phyloP scores from a whole-genome alignment of 306 rosid genomes.

The Cucumis cinereus region DNA sequence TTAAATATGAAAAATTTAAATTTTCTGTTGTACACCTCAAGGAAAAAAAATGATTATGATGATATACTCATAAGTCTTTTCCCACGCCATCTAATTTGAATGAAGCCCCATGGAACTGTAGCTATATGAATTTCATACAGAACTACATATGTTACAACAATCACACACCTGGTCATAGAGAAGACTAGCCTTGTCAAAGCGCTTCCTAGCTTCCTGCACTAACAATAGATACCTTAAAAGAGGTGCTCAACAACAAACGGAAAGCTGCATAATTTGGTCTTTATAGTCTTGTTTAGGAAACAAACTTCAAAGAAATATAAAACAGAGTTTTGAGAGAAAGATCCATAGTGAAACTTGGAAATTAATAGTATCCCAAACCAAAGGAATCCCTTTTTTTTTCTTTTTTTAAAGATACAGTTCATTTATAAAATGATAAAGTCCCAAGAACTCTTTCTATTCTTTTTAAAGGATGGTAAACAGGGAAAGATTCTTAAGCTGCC shows the following conservation, averaged over 20 bases:
- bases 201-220: conserved; percentile 97
- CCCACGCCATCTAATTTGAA: background rate
- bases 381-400: background rate
- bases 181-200: conserved; percentile 96
- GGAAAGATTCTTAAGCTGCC: background rate
- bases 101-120: background rate
- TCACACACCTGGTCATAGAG: conserved; percentile 81
- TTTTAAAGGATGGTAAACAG: background rate
- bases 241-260: background rate
- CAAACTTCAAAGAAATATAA: background rate
- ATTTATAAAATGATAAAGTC: no score
- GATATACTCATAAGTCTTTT: background rate
- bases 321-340: background rate
- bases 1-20: background rate
- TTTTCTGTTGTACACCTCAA: background rate
- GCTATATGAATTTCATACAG: background rate
- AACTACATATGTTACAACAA: background rate
- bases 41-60: background rate
- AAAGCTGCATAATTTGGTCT: background rate
- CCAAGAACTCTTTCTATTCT: background rate
- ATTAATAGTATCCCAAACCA: background rate
- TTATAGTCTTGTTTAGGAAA: background rate
- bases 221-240: conserved; percentile 26
- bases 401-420: background rate
- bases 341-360: background rate